Base-by-base conservation (phyloP, 805 yeast genomes). In the Candida maris region DNA sequence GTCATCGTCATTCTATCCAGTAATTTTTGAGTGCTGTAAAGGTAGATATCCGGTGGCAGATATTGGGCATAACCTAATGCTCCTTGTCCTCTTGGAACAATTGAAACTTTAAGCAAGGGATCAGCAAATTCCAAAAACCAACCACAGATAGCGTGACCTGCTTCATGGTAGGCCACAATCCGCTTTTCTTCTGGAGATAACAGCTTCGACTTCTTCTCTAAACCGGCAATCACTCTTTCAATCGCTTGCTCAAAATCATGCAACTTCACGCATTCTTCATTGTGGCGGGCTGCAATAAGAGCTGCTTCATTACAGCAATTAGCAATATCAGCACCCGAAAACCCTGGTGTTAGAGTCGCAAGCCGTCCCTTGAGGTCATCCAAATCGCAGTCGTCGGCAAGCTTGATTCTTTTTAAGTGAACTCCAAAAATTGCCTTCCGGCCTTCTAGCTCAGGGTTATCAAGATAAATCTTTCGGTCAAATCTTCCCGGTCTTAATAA, bases 1-100 rank as follows among this genome's bases (percentile, higher is more conserved):
- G 96, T 81, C 91, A 89, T 89, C n/a, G 84, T 79, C 88, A 89
- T 88, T 46, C 94, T 71, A 61, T 89, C 91, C 48, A 63, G 61
- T 51, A 84, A 76, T 57, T 89, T 93, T 52, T 81, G 81, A 31
- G 80, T 78, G 20, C 87, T 75, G 38, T 85, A 72, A 50, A 88
- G 71, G 47, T 84, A 85, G 51, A 82, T 83, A 60, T 89, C 97
- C 19, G 88, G 85, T 13, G 97, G 97, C 44, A 89, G 69, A 55
- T 88, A 85, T 62, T 89, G 96, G 3, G 97, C 96, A 59, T 89
- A 88, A n/a, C 97, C 97, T 38, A 88, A 68, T 10, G 96, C 95
- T 34, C 95, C 96, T 61, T 84, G 85, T 16, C 96, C 96, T 61
- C 95, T 78, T 39, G 97, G 97, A 44, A 88, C 85, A 49, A 88